Evolutionary conservation across 1,284 basidiomycete species (phyloP), one percentile per base, ranked within the genome.

Genomic region (Moniliella sp.): DNA sequence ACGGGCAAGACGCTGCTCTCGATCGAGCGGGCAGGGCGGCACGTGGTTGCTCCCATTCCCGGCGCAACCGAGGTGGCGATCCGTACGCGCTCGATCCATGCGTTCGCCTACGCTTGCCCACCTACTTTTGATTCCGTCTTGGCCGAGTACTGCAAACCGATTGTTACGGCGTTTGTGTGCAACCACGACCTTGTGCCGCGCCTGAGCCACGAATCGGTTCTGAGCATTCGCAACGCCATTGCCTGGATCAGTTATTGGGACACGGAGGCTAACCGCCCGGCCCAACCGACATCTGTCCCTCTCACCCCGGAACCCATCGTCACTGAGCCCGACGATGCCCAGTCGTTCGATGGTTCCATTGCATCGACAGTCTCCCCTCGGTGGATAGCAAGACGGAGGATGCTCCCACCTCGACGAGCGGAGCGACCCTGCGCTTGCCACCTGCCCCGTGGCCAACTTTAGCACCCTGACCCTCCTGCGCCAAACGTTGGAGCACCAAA

Each of bases 61-160:
- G n/a, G n/a, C n/a, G n/a, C n/a, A n/a, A 76, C 77, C 1, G 75
- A 79, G 16, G 49, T 42, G 8, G 58, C 77, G 4, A 66, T 82
- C 5, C 77, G 79, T 4, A 61, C 66, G 3, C 66, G 76, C 3
- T 64, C 68, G 4, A 71, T 79, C 5, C 72, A 73, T 23, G 76
- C 76, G 1, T 82, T 75, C 50, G 76, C 74, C 50, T 77, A 79
- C 52, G 79, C 72, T 14, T 76, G 77, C 23, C 79, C 78, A 65
- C 73, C 73, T 32, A 61, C 77, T 11, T 65, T 68, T 23, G 72
- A 74, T 37, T 61, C 69, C 1, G 61, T 65, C 13, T 64, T 79
- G 4, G 67, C 69, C 34, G 66, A 63, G 21, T 65, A 74, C 11
- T 66, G 72, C 2, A 62, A 64, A 17, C 65, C 67, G 26, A 65